Percentiles rank a stretch among this genome's conserved stretches.
phyloP scores from a whole-genome alignment of 1,139 yeast genomes.

The Martiniozyma asiatica region DNA sequence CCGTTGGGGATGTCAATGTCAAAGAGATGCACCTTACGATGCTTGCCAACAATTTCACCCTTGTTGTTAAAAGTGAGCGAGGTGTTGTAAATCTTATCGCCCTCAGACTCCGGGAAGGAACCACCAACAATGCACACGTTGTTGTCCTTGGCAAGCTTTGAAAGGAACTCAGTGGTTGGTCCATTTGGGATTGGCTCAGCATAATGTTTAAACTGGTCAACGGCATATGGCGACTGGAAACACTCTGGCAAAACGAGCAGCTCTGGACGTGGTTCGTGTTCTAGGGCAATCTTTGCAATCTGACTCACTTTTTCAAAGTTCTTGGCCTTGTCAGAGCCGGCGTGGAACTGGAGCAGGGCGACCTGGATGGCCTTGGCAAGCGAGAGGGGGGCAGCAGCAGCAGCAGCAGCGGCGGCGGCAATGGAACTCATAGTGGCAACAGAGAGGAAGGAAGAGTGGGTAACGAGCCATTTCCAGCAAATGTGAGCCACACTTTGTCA shows the following conservation, averaged over 20 bases:
- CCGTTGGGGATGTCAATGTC: conserved; percentile 88
- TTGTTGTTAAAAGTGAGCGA: conserved; percentile 58
- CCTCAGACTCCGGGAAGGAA: conserved; percentile 70
- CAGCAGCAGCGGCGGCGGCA: too few relatives aligned
- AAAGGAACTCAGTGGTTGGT: conserved; percentile 50
- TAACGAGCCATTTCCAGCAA: too few relatives aligned
- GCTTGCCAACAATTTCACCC: conserved; percentile 73
- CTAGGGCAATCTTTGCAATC: conserved; percentile 38
- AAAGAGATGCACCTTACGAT: conserved; percentile 79
- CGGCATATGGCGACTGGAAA: conserved; percentile 91
- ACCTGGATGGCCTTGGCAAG: conserved; percentile 30
- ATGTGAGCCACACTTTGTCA: too few relatives aligned
- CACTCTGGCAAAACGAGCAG: conserved; percentile 72
- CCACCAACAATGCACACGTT: conserved; percentile 72
- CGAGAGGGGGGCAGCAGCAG: conserved; percentile 3
- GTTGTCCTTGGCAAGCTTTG: conserved; percentile 50
- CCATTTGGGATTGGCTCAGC: conserved; percentile 70
- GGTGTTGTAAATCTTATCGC: conserved; percentile 63
- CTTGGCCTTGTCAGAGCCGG: conserved; percentile 53
- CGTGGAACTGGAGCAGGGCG: conserved; percentile 68
- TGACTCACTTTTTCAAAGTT: conserved; percentile 42
- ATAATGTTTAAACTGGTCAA: conserved; percentile 71
- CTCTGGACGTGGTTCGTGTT: conserved; percentile 41
- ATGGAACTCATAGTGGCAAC: too few relatives aligned
- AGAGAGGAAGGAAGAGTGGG: too few relatives aligned